Evolutionary conservation across 2,329 filamentous ascomycete genomes (phyloP).

Genomic region (Daldinia sp.): DNA sequence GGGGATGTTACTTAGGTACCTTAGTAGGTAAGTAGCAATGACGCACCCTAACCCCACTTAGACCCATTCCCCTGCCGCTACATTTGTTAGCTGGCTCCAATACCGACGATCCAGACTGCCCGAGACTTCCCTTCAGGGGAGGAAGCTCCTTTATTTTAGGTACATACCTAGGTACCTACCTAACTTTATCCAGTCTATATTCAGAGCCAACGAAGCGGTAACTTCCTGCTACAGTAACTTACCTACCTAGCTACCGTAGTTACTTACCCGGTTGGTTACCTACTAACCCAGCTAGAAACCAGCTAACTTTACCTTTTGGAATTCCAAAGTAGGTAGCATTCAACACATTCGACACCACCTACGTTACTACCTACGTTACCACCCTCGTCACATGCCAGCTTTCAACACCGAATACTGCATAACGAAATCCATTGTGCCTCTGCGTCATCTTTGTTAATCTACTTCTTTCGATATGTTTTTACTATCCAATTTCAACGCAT

Average conservation of each 20-base stretch:
- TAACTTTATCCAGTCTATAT: not conserved
- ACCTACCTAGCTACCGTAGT: not conserved
- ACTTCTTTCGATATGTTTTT: constrained; percentile 32
- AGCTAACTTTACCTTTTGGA: constrained; percentile 3
- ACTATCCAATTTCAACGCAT: constrained; percentile 24
- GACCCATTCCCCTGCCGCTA: constrained; percentile 29
- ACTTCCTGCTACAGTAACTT: not conserved
- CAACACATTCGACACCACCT: not conserved
- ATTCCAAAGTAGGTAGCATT: constrained; percentile 8
- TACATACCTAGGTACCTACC: not conserved
- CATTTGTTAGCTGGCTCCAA: constrained; percentile 14
- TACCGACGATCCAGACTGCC: not conserved
- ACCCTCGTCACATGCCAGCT: constrained; percentile 44
- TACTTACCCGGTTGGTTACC: too few species aligned
- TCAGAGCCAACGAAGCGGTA: not conserved
- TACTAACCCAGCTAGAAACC: not conserved
- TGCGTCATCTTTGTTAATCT: constrained; percentile 20
- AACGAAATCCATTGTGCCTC: constrained; percentile 3
- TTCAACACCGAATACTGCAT: constrained; percentile 1
- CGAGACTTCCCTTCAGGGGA: not conserved
- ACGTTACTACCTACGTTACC: not conserved
- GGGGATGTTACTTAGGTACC: not conserved
- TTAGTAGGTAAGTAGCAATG: constrained; percentile 22
- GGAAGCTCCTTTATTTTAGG: not conserved
- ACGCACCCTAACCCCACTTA: constrained; percentile 35